A percentile compares a stretch with the other conserved stretches of the same genome.
Conservation (phyloP, 495 filamentous ascomycete species). For the Penicillium pulvis region DNA sequence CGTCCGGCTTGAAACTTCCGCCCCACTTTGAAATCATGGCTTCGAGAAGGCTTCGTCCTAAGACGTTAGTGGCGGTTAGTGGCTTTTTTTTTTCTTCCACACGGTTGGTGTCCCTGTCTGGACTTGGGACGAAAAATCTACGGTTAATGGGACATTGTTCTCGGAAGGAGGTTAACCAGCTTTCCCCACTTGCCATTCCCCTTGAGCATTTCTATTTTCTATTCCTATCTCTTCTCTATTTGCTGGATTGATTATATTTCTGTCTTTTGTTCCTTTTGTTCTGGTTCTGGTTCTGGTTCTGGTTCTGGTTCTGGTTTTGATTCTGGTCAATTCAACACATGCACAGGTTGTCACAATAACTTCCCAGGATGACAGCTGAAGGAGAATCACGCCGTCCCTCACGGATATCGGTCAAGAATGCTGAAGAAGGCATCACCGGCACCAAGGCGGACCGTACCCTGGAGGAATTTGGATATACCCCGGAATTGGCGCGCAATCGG, state of each 20-base stretch:
- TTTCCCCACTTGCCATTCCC: background rate
- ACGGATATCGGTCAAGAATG: slow-evolving; percentile 17
- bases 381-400: slow-evolving; percentile 20
- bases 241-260: no score
- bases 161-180: no score
- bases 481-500: slow-evolving; percentile 54
- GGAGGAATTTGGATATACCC: slow-evolving; percentile 55
- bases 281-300: background rate
- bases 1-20: background rate
- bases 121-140: no score
- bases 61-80: background rate
- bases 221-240: background rate
- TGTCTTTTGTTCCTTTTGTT: background rate
- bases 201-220: background rate
- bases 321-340: background rate
- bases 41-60: background rate
- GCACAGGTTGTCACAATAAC: background rate
- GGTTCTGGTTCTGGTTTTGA: background rate
- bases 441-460: slow-evolving; percentile 27
- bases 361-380: slow-evolving; percentile 17
- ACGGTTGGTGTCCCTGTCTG: background rate
- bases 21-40: background rate
- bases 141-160: no score
- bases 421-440: slow-evolving; percentile 18
- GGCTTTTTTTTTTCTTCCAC: slow-evolving; percentile 5